Evolutionary conservation across 192 early-diverging fungal genomes (phyloP), one percentile per base, ranked within the genome.

Genomic region (Physocladia obscura): DNA sequence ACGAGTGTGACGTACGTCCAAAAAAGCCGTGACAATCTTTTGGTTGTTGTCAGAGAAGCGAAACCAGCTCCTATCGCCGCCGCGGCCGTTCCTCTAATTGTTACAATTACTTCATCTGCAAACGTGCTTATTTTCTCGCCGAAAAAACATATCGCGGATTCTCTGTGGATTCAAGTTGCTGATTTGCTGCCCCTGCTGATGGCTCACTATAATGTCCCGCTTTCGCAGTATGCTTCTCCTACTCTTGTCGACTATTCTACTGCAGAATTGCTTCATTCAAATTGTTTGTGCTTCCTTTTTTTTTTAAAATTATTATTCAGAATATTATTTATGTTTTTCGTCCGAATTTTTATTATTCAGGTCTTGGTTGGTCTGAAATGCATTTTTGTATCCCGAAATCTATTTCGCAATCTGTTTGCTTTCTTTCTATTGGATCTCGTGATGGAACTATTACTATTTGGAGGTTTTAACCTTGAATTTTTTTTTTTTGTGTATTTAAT

Each of bases 371-470:
- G 63, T 65, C 63, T 29, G 60, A 62, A 44, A 4, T 62, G 4
- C 36, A 24, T 26, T 15, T 62, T 0, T 4, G 44, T 62, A 3
- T 17, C 5, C 37, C 3, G 11, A 44, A 5, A 8, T 44, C 35
- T 6, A 15, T 8, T 58, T 58, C 52, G 8, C 4, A 34, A 26
- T 26, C 57, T n/a, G 8, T 19, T 32, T 15, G 34, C 2, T 65
- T 52, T 52, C 34, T 65, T 15, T 37, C 49, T 6, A 26, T 65
- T 49, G 63, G 63, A 8, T 34, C 63, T 2, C 49, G 35, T 22
- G 49, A 65, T 4, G 63, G 63, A 32, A 65, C 50, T 19, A 39
- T 65, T n/a, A 30, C 47, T 31, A 2, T 50, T 11, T 65, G 63
- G 49, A 65, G 24, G 39, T 48, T 35, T 60, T 29, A n/a, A 30